Evolutionary conservation across 495 filamentous ascomycete species (phyloP), one percentile per base, ranked within the genome.

Genomic region (Jackrogersella minutella): DNA sequence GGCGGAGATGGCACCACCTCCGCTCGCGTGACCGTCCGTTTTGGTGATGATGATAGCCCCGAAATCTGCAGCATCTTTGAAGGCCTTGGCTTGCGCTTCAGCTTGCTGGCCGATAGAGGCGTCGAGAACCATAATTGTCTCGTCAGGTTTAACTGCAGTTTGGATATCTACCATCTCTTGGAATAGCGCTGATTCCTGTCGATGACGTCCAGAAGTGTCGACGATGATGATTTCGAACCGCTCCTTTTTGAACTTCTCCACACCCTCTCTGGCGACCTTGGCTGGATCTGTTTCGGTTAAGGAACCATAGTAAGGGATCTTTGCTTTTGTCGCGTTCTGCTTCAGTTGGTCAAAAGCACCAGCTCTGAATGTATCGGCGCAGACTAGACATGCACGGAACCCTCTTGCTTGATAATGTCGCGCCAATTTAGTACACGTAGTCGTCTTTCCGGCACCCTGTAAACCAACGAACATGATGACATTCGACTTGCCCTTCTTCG

Each of bases 391-490:
- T 8, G 92, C 87, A 75, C 92, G 93, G 86, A 99, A 97, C 9
- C 95, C 96, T 34, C 95, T 88, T 24, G 89, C 90, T 74, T 96
- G 91, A 79, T 98, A 99, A 81, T 96, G 93, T 55, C 96, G 83
- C 33, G 95, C 95, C 34, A 99, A 84, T 77, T 99, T 99, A 26
- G 95, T 99, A 83, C 95, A 99, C 0, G 93, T 94, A 0, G 95
- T 99, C 7, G 95, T 99, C 76, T 99, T 99, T 73, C 95, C 95
- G 11, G 93, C 89, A 80, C 95, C 95, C 74, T 99, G 95, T 40
- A 99, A 81, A 74, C 95, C 95, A 58, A 99, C 96, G 69, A 99
- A 97, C 95, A 99, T 99, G 74, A 99, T 97, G 68, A 98, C 91
- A 77, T 97, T 98, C 43, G 90, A 80, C 69, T 94, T 95, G 58